phyloP scores from a whole-genome alignment of 2,329 filamentous ascomycete species.

The Alternaria atra region DNA sequence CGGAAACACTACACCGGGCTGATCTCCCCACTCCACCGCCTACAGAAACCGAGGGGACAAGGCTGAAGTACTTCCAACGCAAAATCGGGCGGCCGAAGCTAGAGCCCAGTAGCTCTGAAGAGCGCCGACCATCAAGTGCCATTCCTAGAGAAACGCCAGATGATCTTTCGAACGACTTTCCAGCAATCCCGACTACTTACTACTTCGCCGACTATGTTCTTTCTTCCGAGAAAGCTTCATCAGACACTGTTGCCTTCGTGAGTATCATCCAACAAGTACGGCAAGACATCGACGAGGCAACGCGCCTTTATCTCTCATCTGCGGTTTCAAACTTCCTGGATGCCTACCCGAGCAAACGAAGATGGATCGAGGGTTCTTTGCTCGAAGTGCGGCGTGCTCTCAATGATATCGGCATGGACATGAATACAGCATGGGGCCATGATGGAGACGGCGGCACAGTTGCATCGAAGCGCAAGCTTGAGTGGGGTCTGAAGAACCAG shows the following conservation, averaged over 20 bases:
- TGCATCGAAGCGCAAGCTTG: conserved; percentile 38
- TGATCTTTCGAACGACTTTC: conserved; percentile 21
- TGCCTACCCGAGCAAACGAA: conserved; percentile 31
- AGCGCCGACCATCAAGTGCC: conserved; percentile 15
- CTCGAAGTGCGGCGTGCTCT: conserved; percentile 34
- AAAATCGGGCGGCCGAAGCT: conserved; percentile 18
- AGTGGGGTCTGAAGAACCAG: conserved; percentile 42
- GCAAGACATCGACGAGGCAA: conserved; percentile 38
- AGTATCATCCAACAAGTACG: conserved; percentile 39
- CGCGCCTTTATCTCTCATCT: conserved; percentile 33
- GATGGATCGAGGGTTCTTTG: conserved; percentile 38
- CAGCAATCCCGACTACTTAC: conserved; percentile 37
- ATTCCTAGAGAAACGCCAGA: conserved; percentile 12
- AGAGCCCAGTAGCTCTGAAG: conserved; percentile 8
- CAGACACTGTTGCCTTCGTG: conserved; percentile 35
- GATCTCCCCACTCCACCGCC: conserved; percentile 2
- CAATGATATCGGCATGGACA: conserved; percentile 42
- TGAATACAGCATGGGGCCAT: conserved; percentile 33
- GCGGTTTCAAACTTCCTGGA: conserved; percentile 34
- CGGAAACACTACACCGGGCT: conserved; percentile 25
- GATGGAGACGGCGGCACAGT: conserved; percentile 33
- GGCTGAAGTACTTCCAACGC: conserved; percentile 25
- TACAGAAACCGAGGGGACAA: conserved; percentile 11
- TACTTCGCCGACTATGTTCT: conserved; percentile 39
- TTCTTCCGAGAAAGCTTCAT: conserved; percentile 32